Evolutionary conservation across 2,329 filamentous ascomycete species (phyloP).

Genomic region (Alternaria hordeiaustralica): DNA sequence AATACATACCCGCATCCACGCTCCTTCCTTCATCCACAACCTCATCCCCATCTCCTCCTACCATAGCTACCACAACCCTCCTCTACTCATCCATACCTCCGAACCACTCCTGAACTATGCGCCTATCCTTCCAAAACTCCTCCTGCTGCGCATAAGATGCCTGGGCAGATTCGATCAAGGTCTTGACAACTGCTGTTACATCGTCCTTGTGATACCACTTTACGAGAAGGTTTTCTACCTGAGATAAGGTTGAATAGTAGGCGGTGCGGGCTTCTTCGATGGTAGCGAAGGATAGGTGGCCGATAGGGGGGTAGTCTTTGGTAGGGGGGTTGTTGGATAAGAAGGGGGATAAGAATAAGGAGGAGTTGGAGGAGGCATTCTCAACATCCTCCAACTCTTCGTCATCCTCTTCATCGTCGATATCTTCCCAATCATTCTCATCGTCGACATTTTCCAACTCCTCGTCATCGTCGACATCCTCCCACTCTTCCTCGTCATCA

Average conservation of each 20-base stretch:
- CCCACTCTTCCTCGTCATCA: too few relatives aligned
- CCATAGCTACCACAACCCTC: background rate
- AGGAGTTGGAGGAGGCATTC: background rate
- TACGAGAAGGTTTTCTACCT: background rate
- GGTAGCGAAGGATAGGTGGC: background rate
- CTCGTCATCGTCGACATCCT: too few relatives aligned
- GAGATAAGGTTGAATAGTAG: accelerated
- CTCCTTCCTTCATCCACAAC: background rate
- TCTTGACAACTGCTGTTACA: background rate
- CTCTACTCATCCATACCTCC: background rate
- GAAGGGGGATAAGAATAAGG: background rate
- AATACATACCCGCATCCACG: background rate
- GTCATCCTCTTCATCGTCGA: background rate
- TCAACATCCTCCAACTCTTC: background rate
- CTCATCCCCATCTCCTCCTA: background rate
- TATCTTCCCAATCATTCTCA: too few relatives aligned
- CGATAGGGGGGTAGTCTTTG: background rate
- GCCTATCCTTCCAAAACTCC: background rate
- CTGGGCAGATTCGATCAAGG: background rate
- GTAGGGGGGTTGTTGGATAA: background rate
- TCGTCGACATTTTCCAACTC: too few relatives aligned
- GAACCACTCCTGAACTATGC: background rate
- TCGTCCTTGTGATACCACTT: background rate
- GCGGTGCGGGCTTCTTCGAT: background rate
- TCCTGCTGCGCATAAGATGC: background rate